Evolutionary conservation across 176 grass and related monocot species (phyloP).

Genomic region (Alloteropsis semialata): DNA sequence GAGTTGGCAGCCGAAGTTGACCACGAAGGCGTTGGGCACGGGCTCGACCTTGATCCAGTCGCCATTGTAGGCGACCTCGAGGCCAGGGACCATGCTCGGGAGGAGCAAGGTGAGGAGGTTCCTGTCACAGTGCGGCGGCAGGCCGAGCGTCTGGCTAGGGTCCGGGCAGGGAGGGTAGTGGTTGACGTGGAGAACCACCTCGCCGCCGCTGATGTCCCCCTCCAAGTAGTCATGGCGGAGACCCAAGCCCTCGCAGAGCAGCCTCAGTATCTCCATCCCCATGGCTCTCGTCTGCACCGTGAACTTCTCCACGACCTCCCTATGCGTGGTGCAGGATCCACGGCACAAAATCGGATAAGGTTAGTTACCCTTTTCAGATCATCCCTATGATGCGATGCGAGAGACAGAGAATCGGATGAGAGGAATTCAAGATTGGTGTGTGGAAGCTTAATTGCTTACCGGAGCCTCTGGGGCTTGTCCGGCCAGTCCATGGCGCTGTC

Average conservation of each 20-base stretch:
- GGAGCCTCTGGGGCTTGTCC: slow-evolving; percentile 33
- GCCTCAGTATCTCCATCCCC: not conserved
- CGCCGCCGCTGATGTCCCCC: slow-evolving; percentile 29
- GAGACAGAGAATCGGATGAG: too few species aligned
- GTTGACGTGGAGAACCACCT: slow-evolving; percentile 59
- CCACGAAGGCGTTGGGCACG: not conserved
- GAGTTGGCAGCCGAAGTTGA: not conserved
- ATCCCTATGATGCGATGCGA: too few species aligned
- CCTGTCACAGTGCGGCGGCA: slow-evolving; percentile 72
- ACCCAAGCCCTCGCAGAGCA: slow-evolving; percentile 13
- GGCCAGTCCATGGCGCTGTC: not conserved
- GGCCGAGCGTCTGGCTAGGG: slow-evolving; percentile 44
- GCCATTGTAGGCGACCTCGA: not conserved
- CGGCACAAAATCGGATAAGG: too few species aligned
- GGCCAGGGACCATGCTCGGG: not conserved
- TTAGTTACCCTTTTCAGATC: too few species aligned
- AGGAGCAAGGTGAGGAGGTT: slow-evolving; percentile 63
- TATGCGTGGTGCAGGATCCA: too few species aligned
- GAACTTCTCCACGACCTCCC: not conserved
- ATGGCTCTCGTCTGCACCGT: not conserved
- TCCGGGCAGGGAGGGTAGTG: slow-evolving; percentile 63
- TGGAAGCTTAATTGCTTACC: too few species aligned
- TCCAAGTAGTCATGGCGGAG: not conserved
- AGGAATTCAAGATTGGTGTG: too few species aligned
- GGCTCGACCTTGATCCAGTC: not conserved